A percentile compares a stretch with the other conserved stretches of the same genome.
Conservation (phyloP, 306 rosid species). For the Trifolium pratense region DNA sequence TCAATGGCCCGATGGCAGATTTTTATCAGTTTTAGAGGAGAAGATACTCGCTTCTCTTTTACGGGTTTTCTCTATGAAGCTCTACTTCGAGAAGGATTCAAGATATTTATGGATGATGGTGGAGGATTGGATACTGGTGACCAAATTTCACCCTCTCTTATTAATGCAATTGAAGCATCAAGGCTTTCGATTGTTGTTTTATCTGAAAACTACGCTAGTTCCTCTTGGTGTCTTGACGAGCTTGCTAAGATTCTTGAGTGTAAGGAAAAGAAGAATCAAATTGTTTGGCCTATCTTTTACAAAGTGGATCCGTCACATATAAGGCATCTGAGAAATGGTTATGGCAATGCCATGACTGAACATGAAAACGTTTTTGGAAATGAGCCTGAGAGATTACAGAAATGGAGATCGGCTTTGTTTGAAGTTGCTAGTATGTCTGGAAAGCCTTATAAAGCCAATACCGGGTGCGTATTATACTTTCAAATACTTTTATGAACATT, state of each 20-base stretch:
- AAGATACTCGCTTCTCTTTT: constrained; percentile 4
- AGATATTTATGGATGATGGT: constrained; percentile 6
- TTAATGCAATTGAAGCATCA: background rate
- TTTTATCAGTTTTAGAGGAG: background rate
- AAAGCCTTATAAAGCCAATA: background rate
- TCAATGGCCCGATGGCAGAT: background rate
- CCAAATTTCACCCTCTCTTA: background rate
- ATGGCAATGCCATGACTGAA: background rate
- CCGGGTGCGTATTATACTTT: background rate
- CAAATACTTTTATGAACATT: background rate
- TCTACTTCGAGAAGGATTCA: background rate
- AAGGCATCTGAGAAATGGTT: background rate
- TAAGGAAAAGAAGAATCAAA: background rate
- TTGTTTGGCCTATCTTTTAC: constrained; percentile 25
- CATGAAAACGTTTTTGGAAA: background rate
- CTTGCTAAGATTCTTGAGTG: constrained; percentile 26
- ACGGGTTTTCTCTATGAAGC: constrained; percentile 12
- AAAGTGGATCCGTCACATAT: too few species aligned
- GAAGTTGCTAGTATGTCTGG: constrained; percentile 10
- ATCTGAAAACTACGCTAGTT: background rate
- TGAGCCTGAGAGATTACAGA: background rate
- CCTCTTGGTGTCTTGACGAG: background rate
- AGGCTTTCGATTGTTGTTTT: background rate
- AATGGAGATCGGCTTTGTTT: constrained; percentile 25
- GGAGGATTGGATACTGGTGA: background rate